Percentiles rank a stretch among this genome's conserved stretches.
Conservation (phyloP, 2,329 filamentous ascomycete genomes). For the Raffaelea albimanens region DNA sequence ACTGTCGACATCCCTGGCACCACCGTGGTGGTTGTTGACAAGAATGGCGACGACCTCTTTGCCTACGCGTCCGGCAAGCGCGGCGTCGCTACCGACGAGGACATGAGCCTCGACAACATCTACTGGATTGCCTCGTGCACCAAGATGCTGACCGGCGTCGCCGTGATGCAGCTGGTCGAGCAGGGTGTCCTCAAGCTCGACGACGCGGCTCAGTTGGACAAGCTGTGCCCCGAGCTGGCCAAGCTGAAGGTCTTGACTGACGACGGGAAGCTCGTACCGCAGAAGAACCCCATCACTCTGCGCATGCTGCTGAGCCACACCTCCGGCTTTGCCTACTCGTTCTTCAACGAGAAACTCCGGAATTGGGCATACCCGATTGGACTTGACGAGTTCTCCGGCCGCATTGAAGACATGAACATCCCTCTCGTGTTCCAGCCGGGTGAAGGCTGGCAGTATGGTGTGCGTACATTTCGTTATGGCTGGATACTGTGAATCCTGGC, state of each 20-base stretch:
- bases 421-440: conserved; percentile 36
- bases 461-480: conserved; percentile 35
- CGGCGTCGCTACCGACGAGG: conserved; percentile 31
- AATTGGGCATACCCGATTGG: conserved; percentile 39
- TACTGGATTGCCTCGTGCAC: conserved; percentile 53
- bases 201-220: conserved; percentile 34
- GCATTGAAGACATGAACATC: conserved; percentile 30
- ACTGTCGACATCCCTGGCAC: conserved; percentile 32
- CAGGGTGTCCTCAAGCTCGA: conserved; percentile 37
- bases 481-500: conserved; percentile 36
- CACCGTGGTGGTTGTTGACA: conserved; percentile 36
- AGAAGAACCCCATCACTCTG: conserved; percentile 41
- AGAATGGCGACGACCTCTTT: conserved; percentile 36
- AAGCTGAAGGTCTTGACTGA: conserved; percentile 32
- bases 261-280: conserved; percentile 29
- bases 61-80: conserved; percentile 37
- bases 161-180: conserved; percentile 50
- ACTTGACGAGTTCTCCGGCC: conserved; percentile 47
- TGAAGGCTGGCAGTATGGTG: conserved; percentile 39
- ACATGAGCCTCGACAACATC: conserved; percentile 49
- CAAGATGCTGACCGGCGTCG: conserved; percentile 43
- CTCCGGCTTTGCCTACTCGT: conserved; percentile 48
- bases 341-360: conserved; percentile 39
- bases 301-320: conserved; percentile 48
- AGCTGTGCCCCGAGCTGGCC: conserved; percentile 39